phyloP scores from a whole-genome alignment of 306 rosid species.

The Cyclanthera cordifolia region DNA sequence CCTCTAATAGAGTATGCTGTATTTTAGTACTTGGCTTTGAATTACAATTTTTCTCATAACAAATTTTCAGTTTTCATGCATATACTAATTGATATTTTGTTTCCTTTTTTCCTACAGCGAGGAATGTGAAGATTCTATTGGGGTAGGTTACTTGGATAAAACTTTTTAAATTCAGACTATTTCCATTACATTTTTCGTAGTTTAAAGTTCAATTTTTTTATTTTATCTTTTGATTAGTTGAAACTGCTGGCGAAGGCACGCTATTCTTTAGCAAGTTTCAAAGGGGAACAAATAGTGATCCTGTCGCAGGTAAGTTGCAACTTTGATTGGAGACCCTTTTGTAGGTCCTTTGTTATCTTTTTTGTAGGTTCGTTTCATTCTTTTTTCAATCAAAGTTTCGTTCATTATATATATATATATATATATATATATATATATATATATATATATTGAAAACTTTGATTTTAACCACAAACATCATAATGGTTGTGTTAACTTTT shows the following conservation, averaged over 20 bases:
- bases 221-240: slow-evolving; percentile 38
- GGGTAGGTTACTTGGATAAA: slow-evolving; percentile 44
- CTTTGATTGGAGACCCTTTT: not conserved
- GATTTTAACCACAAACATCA: slow-evolving; percentile 11
- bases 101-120: slow-evolving; percentile 42
- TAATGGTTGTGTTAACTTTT: not conserved
- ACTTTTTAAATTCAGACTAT: not conserved
- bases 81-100: slow-evolving; percentile 3
- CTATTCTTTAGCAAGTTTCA: slow-evolving; percentile 71
- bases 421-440: no score
- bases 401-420: no score
- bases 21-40: not conserved
- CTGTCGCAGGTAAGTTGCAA: slow-evolving; percentile 71
- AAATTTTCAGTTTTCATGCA: slow-evolving; percentile 1
- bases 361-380: no score
- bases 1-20: slow-evolving; percentile 78
- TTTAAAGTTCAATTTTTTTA: slow-evolving; percentile 7
- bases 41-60: not conserved
- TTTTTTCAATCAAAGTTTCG: no score
- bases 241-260: slow-evolving; percentile 82
- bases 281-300: slow-evolving; percentile 86
- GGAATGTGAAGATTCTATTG: slow-evolving; percentile 83
- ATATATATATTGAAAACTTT: no score
- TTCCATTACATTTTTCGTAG: not conserved
- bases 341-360: no score